These are phyloP conservation scores for Daldinia childiae DNA, from an alignment of 495 filamentous ascomycete genomes.

Conservation along the genomic window DNA sequence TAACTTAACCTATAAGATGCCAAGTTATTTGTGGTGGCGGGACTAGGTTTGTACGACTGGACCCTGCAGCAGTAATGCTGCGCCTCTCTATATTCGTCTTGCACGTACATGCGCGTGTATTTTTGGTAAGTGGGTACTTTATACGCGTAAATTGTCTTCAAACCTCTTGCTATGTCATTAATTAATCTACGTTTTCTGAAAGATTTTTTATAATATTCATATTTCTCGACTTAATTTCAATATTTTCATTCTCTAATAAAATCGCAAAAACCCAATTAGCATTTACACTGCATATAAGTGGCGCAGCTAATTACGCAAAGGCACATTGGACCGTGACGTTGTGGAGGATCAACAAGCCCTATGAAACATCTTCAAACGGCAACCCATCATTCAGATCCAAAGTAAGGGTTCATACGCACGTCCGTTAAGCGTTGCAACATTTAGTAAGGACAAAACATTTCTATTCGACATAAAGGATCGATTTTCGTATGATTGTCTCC, in stretches of 20 bases:
- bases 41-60: constrained; percentile 11
- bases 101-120: constrained; percentile 15
- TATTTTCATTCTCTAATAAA: background rate
- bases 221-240: background rate
- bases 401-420: constrained; percentile 1
- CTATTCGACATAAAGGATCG: background rate
- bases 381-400: constrained; percentile 6
- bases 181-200: background rate
- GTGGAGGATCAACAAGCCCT: constrained; percentile 12
- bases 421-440: constrained; percentile 1
- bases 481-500: background rate
- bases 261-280: background rate
- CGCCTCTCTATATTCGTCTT: constrained; percentile 28
- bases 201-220: background rate
- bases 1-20: constrained; percentile 26
- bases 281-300: background rate
- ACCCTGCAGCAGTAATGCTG: constrained; percentile 16
- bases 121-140: constrained; percentile 25
- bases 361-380: constrained; percentile 25
- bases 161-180: background rate
- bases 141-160: background rate
- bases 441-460: background rate
- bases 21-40: constrained; percentile 43
- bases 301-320: constrained; percentile 1
- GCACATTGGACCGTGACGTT: constrained; percentile 11